Percentiles rank a stretch among this genome's conserved stretches.
These are phyloP conservation scores for Ormosia semicastrata DNA, from an alignment of 306 rosid genomes.

Conservation along the genomic window DNA sequence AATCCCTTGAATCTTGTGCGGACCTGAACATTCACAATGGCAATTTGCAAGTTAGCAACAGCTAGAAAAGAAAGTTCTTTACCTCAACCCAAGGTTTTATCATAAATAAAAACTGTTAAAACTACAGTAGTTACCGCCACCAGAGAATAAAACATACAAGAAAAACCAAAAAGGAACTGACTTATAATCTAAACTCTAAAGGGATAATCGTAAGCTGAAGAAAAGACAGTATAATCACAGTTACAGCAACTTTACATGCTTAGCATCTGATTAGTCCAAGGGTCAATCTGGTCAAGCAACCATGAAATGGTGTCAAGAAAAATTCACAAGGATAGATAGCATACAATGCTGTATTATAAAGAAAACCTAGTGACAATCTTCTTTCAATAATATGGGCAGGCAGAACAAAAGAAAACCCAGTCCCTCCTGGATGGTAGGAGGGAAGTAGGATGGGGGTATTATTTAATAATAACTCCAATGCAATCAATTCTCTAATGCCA, in stretches of 20 bases:
- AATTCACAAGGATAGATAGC: neutral
- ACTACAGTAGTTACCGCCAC: neutral
- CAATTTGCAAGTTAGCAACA: constrained; percentile 12
- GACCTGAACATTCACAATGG: constrained; percentile 52
- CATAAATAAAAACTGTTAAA: neutral
- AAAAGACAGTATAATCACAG: neutral
- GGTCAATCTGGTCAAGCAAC: constrained; percentile 8
- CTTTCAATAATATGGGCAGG: neutral
- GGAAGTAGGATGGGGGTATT: neutral
- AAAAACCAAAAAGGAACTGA: neutral
- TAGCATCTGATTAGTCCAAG: neutral
- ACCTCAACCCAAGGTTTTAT: neutral
- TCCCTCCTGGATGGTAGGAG: neutral
- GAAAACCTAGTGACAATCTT: neutral
- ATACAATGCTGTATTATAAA: neutral
- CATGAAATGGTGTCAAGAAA: constrained; percentile 16
- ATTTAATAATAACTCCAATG: neutral
- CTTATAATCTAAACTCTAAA: neutral
- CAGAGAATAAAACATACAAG: neutral
- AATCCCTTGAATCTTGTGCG: constrained; percentile 93
- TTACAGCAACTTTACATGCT: neutral
- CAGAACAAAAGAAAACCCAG: neutral
- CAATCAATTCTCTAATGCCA: neutral
- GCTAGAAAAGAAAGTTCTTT: constrained; percentile 2
- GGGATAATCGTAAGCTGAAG: neutral